These are phyloP conservation scores for Petrea volubilis DNA, from an alignment of 257 asterid genomes.

Conservation along the genomic window DNA sequence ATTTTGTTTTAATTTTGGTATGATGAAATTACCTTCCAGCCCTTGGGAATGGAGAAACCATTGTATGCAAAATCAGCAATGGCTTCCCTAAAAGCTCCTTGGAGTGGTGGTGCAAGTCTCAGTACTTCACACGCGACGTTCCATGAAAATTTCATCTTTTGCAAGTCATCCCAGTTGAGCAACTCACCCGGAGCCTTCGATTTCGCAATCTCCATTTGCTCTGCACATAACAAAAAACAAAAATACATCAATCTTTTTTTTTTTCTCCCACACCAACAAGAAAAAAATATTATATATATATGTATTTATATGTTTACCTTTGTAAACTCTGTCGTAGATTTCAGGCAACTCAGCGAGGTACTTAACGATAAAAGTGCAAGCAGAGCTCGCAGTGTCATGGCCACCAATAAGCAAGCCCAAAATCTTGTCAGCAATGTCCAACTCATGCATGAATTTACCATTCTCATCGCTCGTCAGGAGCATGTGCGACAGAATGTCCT, in stretches of 20 bases:
- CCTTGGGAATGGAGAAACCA: constrained; percentile 59
- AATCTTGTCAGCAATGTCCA: constrained; percentile 53
- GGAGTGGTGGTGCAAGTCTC: constrained; percentile 53
- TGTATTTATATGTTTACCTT: constrained; percentile 37
- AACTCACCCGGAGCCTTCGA: constrained; percentile 40
- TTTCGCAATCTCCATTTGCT: constrained; percentile 55
- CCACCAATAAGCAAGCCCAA: constrained; percentile 58
- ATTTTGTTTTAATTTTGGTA: too few species aligned
- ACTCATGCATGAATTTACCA: constrained; percentile 52
- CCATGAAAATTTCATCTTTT: constrained; percentile 64
- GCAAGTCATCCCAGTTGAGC: constrained; percentile 50
- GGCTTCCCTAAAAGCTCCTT: constrained; percentile 64
- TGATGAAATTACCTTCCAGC: constrained; percentile 71
- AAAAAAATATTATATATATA: too few species aligned
- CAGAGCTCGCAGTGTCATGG: constrained; percentile 65
- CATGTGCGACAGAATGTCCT: constrained; percentile 66
- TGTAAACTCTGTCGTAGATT: constrained; percentile 50
- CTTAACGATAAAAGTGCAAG: constrained; percentile 57
- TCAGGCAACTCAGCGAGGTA: constrained; percentile 60
- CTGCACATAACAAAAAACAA: constrained; percentile 16
- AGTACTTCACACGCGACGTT: constrained; percentile 54
- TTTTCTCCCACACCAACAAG: not conserved
- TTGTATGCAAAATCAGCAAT: constrained; percentile 41
- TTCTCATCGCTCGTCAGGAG: constrained; percentile 46
- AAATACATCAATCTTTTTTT: not conserved